Conservation (phyloP, 768 basidiomycete species). For the Naematelia encephala region DNA sequence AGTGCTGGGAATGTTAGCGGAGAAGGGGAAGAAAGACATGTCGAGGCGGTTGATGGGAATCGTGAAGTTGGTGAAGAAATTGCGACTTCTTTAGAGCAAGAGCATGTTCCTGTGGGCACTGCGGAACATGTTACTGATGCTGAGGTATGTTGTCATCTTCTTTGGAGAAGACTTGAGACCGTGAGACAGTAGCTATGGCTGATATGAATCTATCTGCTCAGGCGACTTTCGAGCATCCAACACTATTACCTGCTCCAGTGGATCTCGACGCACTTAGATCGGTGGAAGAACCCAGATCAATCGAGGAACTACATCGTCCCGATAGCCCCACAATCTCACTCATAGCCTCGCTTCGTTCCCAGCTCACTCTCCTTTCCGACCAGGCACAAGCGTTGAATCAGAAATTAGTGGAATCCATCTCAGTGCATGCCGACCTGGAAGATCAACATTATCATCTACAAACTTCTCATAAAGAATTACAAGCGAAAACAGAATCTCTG, state of each 20-base stretch:
- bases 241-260: neutral
- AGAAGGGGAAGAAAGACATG: no score
- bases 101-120: no score
- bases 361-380: conserved; percentile 79
- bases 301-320: conserved; percentile 58
- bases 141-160: no score
- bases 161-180: no score
- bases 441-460: conserved; percentile 69
- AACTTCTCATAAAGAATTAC: conserved; percentile 52
- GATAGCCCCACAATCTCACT: conserved; percentile 65
- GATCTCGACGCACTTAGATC: conserved; percentile 15
- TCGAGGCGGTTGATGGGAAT: no score
- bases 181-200: no score
- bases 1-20: no score
- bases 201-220: no score
- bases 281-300: no score
- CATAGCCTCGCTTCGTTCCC: conserved; percentile 71
- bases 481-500: conserved; percentile 66
- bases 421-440: conserved; percentile 86
- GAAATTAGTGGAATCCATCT: conserved; percentile 89
- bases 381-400: conserved; percentile 86
- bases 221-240: neutral
- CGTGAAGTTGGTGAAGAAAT: no score
- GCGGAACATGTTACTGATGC: no score
- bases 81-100: no score